Base-by-base conservation (phyloP, 1,284 basidiomycete species). In the Spongiforma sp. region DNA sequence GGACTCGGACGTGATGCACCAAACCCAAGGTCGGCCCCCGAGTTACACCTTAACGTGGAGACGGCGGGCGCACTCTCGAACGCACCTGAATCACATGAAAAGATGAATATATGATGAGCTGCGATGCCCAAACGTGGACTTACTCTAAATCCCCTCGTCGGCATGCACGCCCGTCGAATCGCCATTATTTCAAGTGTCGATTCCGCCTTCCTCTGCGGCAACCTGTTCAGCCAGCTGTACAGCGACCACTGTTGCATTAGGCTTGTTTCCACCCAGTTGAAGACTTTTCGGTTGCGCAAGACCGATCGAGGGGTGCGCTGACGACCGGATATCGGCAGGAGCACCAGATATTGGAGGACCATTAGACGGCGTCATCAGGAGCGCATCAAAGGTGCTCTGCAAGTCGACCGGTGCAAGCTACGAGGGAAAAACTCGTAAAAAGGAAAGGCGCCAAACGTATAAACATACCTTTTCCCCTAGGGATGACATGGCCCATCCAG, bases 401-500 rank as follows among this genome's bases (percentile, higher is more conserved):
- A 93, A 77, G 69, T 96, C 94, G 7, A 86, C 80, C 43, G 89
- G 81, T 10, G 87, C 86, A 55, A 95, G 84, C 89, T 93, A 32
- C 11, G 4, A 34, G 57, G 12, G 7, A 28, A n/a, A 36, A 7
- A 26, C 7, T 30, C 30, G 15, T 53, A 10, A 54, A 19, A 52
- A 12, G 34, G 14, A 14, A 41, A 21, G 5, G 17, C 6, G 34
- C 24, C 14, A 10, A 39, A 43, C 41, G n/a, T 4, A 4, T 30
- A 6, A 9, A 57, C 48, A 71, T 53, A 90, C 90, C 82, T 89
- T 93, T 78, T 89, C 94, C 37, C 91, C 88, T 1, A 98, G 74
- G 0, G 93, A 94, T 7, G 94, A 91, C 64, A 97, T 94, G 0
- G 96, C 96, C 96, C 96, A 98, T 9, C 95, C 94, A 14, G 96